phyloP scores from a whole-genome alignment of 306 rosid genomes.

The Corylus americana region DNA sequence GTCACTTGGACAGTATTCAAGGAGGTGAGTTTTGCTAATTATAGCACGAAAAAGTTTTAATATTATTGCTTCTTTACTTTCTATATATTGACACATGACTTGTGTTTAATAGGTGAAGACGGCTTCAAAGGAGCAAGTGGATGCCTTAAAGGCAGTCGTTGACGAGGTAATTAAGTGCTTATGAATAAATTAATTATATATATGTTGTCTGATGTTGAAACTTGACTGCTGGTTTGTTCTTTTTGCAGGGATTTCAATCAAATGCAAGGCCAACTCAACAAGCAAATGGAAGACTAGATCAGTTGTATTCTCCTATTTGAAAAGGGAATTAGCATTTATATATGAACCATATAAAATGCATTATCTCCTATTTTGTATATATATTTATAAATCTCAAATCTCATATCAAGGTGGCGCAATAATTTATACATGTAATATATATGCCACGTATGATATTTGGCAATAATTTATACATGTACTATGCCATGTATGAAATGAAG shows the following conservation, averaged over 20 bases:
- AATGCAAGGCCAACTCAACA: constrained; percentile 74
- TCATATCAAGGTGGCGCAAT: too few species aligned
- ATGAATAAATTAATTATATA: not conserved
- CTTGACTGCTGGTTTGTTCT: not conserved
- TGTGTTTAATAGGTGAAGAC: constrained; percentile 53
- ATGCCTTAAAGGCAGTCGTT: constrained; percentile 49
- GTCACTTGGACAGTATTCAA: constrained; percentile 64
- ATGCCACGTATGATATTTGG: too few species aligned
- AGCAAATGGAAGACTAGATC: constrained; percentile 42
- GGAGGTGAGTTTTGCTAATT: constrained; percentile 45
- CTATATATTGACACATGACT: not conserved
- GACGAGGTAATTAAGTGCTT: constrained; percentile 48
- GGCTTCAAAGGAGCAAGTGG: constrained; percentile 60
- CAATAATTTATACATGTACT: too few species aligned
- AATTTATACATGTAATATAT: not conserved
- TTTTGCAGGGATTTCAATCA: constrained; percentile 45
- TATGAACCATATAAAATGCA: not conserved
- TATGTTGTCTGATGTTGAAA: not conserved
- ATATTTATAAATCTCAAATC: too few species aligned
- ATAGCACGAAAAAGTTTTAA: not conserved
- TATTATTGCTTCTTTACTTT: not conserved
- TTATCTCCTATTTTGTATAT: not conserved
- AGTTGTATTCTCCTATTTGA: constrained; percentile 31
- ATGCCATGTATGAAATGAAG: too few species aligned
- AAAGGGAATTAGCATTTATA: not conserved